These are phyloP conservation scores for Phytophthora meadii DNA, from an alignment of 352 stramenopile species.

Conservation along the genomic window DNA sequence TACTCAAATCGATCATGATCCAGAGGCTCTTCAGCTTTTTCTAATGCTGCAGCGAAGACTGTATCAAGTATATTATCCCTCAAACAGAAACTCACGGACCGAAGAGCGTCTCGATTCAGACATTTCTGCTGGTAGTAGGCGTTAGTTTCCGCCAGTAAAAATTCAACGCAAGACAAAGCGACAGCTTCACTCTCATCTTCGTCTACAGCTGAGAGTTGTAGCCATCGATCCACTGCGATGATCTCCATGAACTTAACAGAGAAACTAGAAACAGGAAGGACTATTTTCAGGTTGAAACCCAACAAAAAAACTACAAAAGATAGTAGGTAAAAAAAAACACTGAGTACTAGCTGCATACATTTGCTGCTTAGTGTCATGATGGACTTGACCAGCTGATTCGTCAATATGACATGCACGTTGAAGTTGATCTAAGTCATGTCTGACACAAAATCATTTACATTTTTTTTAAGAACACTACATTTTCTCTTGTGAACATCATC, in stretches of 20 bases:
- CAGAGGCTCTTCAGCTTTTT: slow-evolving; percentile 27
- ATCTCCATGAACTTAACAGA: slow-evolving; percentile 35
- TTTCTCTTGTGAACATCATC: too few species aligned
- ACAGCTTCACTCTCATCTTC: slow-evolving; percentile 68
- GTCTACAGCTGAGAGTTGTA: slow-evolving; percentile 43
- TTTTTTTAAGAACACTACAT: too few species aligned
- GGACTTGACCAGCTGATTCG: neutral
- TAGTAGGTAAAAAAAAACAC: too few species aligned
- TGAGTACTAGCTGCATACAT: neutral
- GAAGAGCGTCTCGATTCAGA: slow-evolving; percentile 33
- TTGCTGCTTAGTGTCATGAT: neutral
- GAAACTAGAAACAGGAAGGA: neutral
- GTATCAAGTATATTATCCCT: slow-evolving; percentile 49
- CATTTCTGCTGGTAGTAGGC: slow-evolving; percentile 52
- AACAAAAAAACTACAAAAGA: too few species aligned
- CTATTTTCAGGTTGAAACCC: neutral
- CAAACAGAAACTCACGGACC: slow-evolving; percentile 31
- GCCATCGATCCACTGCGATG: slow-evolving; percentile 42
- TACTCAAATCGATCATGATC: slow-evolving; percentile 21
- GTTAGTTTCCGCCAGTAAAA: slow-evolving; percentile 66
- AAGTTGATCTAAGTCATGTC: neutral
- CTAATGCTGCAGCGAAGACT: slow-evolving; percentile 39
- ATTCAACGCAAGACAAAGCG: slow-evolving; percentile 54
- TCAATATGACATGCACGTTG: neutral
- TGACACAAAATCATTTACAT: too few species aligned